Percentiles rank a stretch among this genome's conserved stretches.
Evolutionary conservation across 169 alveolate genomes (phyloP).

Genomic region (Neospora caninum): DNA sequence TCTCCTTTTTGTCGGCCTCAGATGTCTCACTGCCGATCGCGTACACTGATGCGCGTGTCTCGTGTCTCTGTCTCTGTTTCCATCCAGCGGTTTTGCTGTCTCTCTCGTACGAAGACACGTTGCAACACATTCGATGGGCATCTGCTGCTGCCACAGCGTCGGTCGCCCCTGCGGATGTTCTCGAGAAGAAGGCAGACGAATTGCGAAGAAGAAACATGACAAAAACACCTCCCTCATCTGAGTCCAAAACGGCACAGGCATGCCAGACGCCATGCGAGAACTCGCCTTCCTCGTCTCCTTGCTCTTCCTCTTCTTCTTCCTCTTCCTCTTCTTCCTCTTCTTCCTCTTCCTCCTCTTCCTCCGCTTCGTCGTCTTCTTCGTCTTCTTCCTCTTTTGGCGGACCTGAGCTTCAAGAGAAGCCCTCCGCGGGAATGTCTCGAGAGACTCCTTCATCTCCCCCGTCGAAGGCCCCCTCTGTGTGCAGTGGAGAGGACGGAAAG

Average conservation of each 20-base stretch:
- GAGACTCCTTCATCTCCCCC: not conserved
- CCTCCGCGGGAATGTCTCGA: not conserved
- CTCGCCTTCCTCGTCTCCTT: not conserved
- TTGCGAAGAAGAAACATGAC: not conserved
- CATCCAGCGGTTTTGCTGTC: not conserved
- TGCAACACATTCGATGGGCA: conserved; percentile 8
- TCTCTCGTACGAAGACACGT: conserved; percentile 15
- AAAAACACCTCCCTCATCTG: no score
- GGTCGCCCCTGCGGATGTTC: not conserved
- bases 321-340: not conserved
- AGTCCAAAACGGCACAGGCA: no score
- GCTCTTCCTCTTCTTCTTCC: not conserved
- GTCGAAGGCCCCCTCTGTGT: not conserved
- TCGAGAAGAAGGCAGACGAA: not conserved
- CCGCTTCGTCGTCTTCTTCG: not conserved
- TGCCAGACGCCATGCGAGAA: no score
- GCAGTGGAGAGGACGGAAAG: not conserved
- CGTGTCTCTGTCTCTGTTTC: not conserved
- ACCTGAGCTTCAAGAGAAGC: not conserved
- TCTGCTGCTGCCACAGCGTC: conserved; percentile 8
- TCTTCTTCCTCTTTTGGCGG: not conserved
- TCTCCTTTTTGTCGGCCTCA: no score
- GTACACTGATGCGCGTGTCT: no score
- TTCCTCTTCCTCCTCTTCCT: not conserved
- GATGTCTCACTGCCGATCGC: no score